Evolutionary conservation across 495 filamentous ascomycete genomes (phyloP), one percentile per base, ranked within the genome.

Genomic region (Penicillium psychrofluorescens): DNA sequence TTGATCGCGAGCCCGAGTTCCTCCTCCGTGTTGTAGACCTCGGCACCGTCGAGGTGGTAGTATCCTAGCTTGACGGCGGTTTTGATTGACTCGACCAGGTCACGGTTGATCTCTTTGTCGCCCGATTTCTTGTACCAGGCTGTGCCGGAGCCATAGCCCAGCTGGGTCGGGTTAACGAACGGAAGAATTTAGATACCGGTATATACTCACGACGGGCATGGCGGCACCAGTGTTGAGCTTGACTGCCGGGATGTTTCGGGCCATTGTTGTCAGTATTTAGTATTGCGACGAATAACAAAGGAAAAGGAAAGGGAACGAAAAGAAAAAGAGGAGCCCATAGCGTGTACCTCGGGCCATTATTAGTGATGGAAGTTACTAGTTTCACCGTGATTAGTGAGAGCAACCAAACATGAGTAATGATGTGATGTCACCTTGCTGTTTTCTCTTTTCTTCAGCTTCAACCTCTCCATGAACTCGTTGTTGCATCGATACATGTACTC

Each of bases 21-120:
- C 31, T 61, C 50, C 58, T 95, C 89, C 34, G 88, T 95, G 50
- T 79, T 75, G 67, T 95, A 92, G 6, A 78, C 78, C 79, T 94
- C 84, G 27, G 89, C 89, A 8, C 83, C 81, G 63, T 95, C 89
- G 12, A 91, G 69, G 53, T 94, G 87, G 42, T 69, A 62, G 62
- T 84, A 94, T 16, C 85, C 87, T 29, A 79, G 62, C 38, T 77
- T 76, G 49, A 90, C 78, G 5, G 88, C 86, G 27, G 62, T 77
- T 37, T 87, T 76, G n/a, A 81, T 71, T 11, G 71, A 63, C 7
- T 83, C 75, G 28, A 88, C 66, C 32, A 81, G 46, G 11, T 61
- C 51, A 6, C 53, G 56, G 11, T 66, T 57, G 43, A 59, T 47
- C 9, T 54, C 54, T 15, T 53, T 62, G 36, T 70, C 70, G 22